Evolutionary conservation across 768 basidiomycete species (phyloP), one percentile per base, ranked within the genome.

Genomic region (Naganishia antarctica): DNA sequence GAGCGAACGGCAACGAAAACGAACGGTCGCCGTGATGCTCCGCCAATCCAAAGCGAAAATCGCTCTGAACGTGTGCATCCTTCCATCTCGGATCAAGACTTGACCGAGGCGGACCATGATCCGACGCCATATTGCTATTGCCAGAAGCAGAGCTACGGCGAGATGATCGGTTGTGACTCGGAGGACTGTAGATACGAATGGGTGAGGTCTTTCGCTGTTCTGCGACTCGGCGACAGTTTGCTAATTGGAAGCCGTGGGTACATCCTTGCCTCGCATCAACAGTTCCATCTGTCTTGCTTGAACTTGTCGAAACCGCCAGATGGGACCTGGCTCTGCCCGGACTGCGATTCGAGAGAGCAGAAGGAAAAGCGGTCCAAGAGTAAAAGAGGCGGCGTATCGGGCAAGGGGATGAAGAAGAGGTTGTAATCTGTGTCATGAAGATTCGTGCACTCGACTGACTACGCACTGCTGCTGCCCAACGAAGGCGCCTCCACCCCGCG

Each of bases 231-330:
- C 21, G 18, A 23, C 12, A 7, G 26, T 40, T n/a, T n/a, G 3
- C 28, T 46, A 2, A 41, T 1, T 3, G 4, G 16, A 21, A 37
- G 37, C 32, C 45, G 16, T n/a, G 15, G n/a, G 16, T 12, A 15
- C 29, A 48, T 31, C 8, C 8, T 44, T 18, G n/a, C 46, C 45
- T 4, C 28, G 6, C 26, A 9, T 25, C 37, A 1, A 25, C 70
- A 86, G 85, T 86, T 85, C 79, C 85, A 86, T 68, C 80, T 86
- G 31, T 79, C 80, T 11, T 86, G 85, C 67, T 83, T 86, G 58
- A 81, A 80, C 60, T 73, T 86, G 53, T 83, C 82, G 68, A 80
- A 81, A 31, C 83, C 83, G 21, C 78, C 84, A 58, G 84, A 84
- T 7, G 84, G 85, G 49, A 74, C 74, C 21, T 86, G 84, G 85